phyloP scores from a whole-genome alignment of 345 rosid species.

The Laguncularia racemosa region DNA sequence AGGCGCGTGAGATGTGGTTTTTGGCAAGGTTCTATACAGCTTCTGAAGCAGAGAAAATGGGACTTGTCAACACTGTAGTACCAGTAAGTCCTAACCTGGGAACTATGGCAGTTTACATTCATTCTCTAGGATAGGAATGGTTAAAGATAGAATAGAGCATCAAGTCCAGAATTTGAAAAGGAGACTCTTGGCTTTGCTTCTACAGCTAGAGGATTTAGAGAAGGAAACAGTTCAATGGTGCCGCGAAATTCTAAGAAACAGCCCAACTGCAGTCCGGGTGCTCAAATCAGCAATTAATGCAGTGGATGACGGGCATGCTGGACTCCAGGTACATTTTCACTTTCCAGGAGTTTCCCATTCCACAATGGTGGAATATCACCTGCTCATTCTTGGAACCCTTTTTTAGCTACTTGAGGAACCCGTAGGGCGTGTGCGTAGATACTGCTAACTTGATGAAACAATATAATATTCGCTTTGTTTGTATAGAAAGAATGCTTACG shows the following conservation, averaged over 20 bases:
- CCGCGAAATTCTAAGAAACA: slow-evolving; percentile 76
- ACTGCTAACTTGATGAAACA: too few relatives aligned
- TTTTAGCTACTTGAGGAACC: too few relatives aligned
- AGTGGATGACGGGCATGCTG: slow-evolving; percentile 89
- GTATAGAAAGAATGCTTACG: too few relatives aligned
- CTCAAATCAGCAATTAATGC: slow-evolving; percentile 92
- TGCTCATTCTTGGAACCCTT: neutral
- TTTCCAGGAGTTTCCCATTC: neutral
- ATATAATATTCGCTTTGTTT: too few relatives aligned
- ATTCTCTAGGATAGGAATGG: too few relatives aligned
- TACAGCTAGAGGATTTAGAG: slow-evolving; percentile 73
- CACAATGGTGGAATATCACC: neutral
- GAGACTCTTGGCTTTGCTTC: slow-evolving; percentile 2
- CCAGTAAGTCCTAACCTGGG: slow-evolving; percentile 39
- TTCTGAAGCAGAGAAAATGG: slow-evolving; percentile 90
- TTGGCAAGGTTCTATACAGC: slow-evolving; percentile 82
- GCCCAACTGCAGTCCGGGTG: slow-evolving; percentile 88
- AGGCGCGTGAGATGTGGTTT: slow-evolving; percentile 96
- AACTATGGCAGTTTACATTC: neutral
- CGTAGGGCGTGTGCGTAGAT: too few relatives aligned
- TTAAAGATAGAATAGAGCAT: too few relatives aligned
- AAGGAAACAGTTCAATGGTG: slow-evolving; percentile 88
- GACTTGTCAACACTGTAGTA: slow-evolving; percentile 81
- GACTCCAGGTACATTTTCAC: slow-evolving; percentile 57
- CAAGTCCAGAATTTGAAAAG: neutral